These are phyloP conservation scores for Stephania cephalantha DNA, from an alignment of 164 flowering plant species.

Conservation along the genomic window DNA sequence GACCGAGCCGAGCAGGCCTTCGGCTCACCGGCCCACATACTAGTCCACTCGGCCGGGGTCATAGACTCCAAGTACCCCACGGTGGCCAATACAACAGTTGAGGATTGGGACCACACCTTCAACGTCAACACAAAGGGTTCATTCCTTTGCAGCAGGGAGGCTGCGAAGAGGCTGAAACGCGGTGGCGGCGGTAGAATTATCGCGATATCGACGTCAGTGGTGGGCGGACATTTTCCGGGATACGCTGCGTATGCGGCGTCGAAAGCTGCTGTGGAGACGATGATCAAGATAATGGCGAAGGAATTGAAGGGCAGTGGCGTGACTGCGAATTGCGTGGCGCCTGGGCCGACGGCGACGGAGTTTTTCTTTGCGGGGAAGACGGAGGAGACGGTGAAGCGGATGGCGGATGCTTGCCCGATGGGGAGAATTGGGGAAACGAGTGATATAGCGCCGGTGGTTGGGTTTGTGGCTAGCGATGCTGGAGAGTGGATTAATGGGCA, in stretches of 20 bases:
- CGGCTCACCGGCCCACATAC: constrained; percentile 23
- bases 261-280: constrained; percentile 51
- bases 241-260: constrained; percentile 42
- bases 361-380: no score
- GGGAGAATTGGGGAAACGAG: no score
- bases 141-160: constrained; percentile 33
- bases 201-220: constrained; percentile 27
- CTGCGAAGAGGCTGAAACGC: constrained; percentile 28
- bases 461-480: no score
- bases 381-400: no score
- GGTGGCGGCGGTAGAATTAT: constrained; percentile 48
- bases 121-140: constrained; percentile 37
- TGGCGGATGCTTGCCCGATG: no score
- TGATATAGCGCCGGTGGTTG: no score
- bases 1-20: constrained; percentile 36
- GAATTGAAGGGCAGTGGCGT: no score
- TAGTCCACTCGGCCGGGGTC: constrained; percentile 39
- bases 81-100: constrained; percentile 29
- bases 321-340: no score
- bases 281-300: constrained; percentile 26
- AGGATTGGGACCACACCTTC: constrained; percentile 31
- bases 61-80: constrained; percentile 34
- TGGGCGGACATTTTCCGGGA: constrained; percentile 28
- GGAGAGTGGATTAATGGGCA: no score
- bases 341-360: no score